Percentiles rank a stretch among this genome's conserved stretches.
phyloP scores from a whole-genome alignment of 345 rosid species.

The Eucalyptus grandis region DNA sequence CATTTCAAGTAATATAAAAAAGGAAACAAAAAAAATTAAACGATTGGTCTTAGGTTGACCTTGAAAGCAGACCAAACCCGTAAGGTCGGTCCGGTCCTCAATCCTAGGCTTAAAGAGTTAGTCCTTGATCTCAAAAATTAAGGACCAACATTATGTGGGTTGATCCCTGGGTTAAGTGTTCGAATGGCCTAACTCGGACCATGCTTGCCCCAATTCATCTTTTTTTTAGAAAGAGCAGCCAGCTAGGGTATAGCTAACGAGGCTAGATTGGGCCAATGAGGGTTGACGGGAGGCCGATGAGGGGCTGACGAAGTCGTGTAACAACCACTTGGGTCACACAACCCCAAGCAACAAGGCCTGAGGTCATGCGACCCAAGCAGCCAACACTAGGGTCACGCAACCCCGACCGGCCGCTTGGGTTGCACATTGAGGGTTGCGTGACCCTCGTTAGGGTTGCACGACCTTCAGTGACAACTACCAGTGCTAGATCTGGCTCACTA shows the following conservation, averaged over 20 bases:
- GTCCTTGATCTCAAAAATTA: rapidly evolving
- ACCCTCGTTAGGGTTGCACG: no score
- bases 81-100: rapidly evolving
- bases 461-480: rapidly evolving
- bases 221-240: no score
- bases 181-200: rapidly evolving
- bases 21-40: no score
- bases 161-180: rapidly evolving
- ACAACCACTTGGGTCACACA: no score
- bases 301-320: rapidly evolving
- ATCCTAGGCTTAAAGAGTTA: rapidly evolving
- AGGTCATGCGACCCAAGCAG: no score
- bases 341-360: no score
- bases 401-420: rapidly evolving
- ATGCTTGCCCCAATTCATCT: rapidly evolving
- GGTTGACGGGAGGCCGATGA: no score
- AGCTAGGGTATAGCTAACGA: rapidly evolving
- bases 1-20: no score
- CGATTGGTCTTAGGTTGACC: rapidly evolving
- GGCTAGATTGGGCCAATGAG: no score
- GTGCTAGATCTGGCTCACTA: no score
- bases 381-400: no score
- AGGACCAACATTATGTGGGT: rapidly evolving
- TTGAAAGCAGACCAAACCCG: rapidly evolving
- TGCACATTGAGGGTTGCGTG: rapidly evolving